Conservation (phyloP, 352 stramenopile species). For the Phytophthora cajani region DNA sequence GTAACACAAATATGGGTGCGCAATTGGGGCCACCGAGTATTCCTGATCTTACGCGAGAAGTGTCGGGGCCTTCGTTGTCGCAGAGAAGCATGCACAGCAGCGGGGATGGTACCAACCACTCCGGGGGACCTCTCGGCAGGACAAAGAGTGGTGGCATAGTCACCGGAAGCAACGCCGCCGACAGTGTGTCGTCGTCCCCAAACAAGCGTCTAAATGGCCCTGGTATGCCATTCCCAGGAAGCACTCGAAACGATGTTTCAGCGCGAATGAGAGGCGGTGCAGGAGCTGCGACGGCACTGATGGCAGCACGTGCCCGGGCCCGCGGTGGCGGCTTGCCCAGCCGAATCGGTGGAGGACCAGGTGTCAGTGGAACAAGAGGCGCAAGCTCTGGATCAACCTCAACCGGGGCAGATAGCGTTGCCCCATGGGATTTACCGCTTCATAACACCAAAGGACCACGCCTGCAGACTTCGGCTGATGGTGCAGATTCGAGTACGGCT, state of each 20-base stretch:
- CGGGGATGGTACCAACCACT: conserved; percentile 20
- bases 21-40: conserved; percentile 34
- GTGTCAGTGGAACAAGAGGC: conserved; percentile 32
- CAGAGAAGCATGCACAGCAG: conserved; percentile 46
- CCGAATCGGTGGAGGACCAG: conserved; percentile 52
- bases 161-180: conserved; percentile 37
- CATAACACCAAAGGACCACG: conserved; percentile 41
- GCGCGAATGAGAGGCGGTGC: conserved; percentile 54
- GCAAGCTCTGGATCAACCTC: conserved; percentile 23
- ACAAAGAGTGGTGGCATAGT: conserved; percentile 41
- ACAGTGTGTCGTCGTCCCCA: conserved; percentile 55
- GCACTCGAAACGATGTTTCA: conserved; percentile 23
- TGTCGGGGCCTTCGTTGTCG: conserved; percentile 56
- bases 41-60: conserved; percentile 54
- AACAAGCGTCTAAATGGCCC: conserved; percentile 47
- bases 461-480: conserved; percentile 24
- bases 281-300: conserved; percentile 71
- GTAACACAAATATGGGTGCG: conserved; percentile 35
- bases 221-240: conserved; percentile 29
- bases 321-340: conserved; percentile 59
- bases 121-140: conserved; percentile 19
- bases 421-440: conserved; percentile 79
- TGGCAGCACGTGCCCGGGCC: conserved; percentile 74
- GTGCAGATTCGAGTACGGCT: conserved; percentile 10
- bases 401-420: conserved; percentile 50